Evolutionary conservation across 2,329 filamentous ascomycete genomes (phyloP).

Genomic region (Fusarium pseudocircinatum): DNA sequence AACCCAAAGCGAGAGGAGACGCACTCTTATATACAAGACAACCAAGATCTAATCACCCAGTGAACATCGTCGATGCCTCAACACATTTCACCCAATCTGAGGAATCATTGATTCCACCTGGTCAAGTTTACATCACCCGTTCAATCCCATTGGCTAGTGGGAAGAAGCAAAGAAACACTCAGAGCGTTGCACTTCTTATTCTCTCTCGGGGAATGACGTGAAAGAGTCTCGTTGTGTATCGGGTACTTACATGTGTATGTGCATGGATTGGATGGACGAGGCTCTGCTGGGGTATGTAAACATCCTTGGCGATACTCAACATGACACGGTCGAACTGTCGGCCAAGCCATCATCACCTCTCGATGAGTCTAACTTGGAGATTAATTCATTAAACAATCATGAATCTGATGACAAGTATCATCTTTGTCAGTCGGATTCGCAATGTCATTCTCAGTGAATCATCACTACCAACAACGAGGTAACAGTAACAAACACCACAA

Average conservation of each 20-base stretch:
- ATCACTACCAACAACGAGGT: not conserved
- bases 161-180: not conserved
- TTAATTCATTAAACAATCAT: not conserved
- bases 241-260: slow-evolving; percentile 12
- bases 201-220: slow-evolving; percentile 8
- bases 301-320: slow-evolving; percentile 7
- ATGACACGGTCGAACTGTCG: slow-evolving; percentile 17
- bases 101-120: not conserved
- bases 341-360: slow-evolving; percentile 1
- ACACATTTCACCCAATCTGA: not conserved
- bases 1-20: not conserved
- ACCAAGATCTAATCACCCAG: not conserved
- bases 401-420: not conserved
- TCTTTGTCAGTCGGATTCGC: not conserved
- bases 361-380: not conserved
- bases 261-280: not conserved
- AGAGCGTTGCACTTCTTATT: slow-evolving; percentile 2
- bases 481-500: not conserved
- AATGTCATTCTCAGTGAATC: not conserved
- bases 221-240: slow-evolving; percentile 15
- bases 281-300: not conserved
- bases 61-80: slow-evolving; percentile 1
- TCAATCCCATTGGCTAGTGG: slow-evolving; percentile 17
- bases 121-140: not conserved
- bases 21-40: slow-evolving; percentile 12